A percentile compares a stretch with the other conserved stretches of the same genome.
These are phyloP conservation scores for Malania oleifera DNA, from an alignment of 164 flowering plant species.

Conservation along the genomic window DNA sequence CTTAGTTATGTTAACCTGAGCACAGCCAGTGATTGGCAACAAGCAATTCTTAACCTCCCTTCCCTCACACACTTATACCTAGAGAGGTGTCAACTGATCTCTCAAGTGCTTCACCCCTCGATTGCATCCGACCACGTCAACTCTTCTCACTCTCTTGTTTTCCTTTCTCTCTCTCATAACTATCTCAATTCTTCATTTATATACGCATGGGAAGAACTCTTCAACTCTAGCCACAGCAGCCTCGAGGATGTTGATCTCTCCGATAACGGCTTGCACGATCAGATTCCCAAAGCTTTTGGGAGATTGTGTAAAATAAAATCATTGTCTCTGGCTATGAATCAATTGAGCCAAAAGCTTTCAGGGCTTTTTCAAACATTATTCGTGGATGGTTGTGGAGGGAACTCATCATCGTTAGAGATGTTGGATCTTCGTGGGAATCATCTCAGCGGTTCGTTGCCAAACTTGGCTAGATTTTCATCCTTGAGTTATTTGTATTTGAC, in stretches of 20 bases:
- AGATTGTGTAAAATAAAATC: conserved; percentile 7
- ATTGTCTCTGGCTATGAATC: conserved; percentile 5
- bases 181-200: too few relatives aligned
- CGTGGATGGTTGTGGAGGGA: background rate
- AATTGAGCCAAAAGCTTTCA: background rate
- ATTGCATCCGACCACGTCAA: too few relatives aligned
- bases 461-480: conserved; percentile 11
- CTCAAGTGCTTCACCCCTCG: too few relatives aligned
- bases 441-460: conserved; percentile 17
- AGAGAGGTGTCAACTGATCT: background rate
- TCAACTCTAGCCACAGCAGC: background rate
- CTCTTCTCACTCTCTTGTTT: too few relatives aligned
- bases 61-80: conserved; percentile 7
- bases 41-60: conserved; percentile 13
- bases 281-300: conserved; percentile 12
- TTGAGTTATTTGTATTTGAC: conserved; percentile 6
- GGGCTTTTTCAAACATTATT: background rate
- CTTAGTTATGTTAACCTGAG: background rate
- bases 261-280: conserved; percentile 3
- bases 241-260: background rate
- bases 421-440: conserved; percentile 5
- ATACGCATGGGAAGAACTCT: conserved; percentile 11
- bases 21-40: conserved; percentile 5
- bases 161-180: too few relatives aligned
- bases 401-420: background rate